Evolutionary conservation across 2,329 filamentous ascomycete genomes (phyloP).

Genomic region (Colletotrichum chlorophyti): DNA sequence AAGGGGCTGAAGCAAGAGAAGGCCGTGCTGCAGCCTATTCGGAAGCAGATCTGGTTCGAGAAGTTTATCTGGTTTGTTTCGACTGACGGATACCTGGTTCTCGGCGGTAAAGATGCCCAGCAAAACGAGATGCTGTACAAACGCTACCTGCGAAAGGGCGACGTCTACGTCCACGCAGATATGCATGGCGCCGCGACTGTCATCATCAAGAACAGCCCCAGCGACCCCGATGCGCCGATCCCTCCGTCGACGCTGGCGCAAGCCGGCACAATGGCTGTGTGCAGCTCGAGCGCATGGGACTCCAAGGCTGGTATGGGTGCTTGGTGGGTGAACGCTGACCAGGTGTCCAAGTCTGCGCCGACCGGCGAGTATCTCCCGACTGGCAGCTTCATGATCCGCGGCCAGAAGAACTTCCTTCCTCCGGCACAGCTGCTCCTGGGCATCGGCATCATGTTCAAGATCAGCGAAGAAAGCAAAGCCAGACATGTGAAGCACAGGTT

Average conservation of each 20-base stretch:
- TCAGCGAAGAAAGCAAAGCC: constrained; percentile 85
- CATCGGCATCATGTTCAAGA: constrained; percentile 84
- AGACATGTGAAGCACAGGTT: constrained; percentile 78
- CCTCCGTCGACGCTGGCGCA: constrained; percentile 91
- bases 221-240: constrained; percentile 81
- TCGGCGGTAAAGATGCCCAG: constrained; percentile 86
- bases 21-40: constrained; percentile 80
- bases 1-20: constrained; percentile 93
- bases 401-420: constrained; percentile 90
- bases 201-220: constrained; percentile 86
- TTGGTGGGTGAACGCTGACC: constrained; percentile 92
- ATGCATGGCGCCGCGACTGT: constrained; percentile 83
- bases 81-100: constrained; percentile 90
- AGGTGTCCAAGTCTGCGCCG: constrained; percentile 85
- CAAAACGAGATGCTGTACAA: constrained; percentile 95
- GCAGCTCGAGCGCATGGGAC: constrained; percentile 91
- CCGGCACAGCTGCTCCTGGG: constrained; percentile 88
- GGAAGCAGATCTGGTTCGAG: constrained; percentile 92
- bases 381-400: constrained; percentile 81
- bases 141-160: constrained; percentile 83
- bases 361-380: constrained; percentile 80
- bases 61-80: constrained; percentile 97
- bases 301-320: constrained; percentile 95
- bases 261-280: constrained; percentile 84
- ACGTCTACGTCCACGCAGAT: constrained; percentile 92